A percentile compares a stretch with the other conserved stretches of the same genome.
Conservation (phyloP, 805 yeast genomes). For the Saccharomycopsis olivae region DNA sequence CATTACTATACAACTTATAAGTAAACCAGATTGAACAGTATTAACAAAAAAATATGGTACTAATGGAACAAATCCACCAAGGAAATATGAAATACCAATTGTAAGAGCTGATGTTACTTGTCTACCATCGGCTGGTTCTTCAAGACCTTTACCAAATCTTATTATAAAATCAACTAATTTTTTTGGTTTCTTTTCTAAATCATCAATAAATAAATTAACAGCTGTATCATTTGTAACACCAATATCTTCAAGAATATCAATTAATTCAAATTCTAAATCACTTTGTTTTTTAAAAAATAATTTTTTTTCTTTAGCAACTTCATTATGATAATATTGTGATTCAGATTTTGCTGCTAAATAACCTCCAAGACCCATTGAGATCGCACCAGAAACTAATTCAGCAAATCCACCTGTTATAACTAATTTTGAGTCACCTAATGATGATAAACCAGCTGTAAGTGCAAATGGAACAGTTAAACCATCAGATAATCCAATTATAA, state of each 20-base stretch:
- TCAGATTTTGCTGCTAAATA: slow-evolving; percentile 91
- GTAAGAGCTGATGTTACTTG: slow-evolving; percentile 82
- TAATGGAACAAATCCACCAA: slow-evolving; percentile 89
- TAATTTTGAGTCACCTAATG: slow-evolving; percentile 78
- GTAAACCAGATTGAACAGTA: slow-evolving; percentile 68
- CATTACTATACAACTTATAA: slow-evolving; percentile 73
- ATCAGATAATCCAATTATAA: slow-evolving; percentile 88
- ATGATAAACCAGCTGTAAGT: slow-evolving; percentile 87
- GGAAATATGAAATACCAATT: slow-evolving; percentile 78
- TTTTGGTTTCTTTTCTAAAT: slow-evolving; percentile 68
- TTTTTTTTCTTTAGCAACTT: slow-evolving; percentile 61
- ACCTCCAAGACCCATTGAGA: slow-evolving; percentile 97
- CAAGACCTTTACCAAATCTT: slow-evolving; percentile 83
- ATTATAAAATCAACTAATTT: slow-evolving; percentile 79
- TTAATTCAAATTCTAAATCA: slow-evolving; percentile 63
- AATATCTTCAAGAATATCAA: slow-evolving; percentile 68
- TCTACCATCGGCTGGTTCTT: slow-evolving; percentile 90
- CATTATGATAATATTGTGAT: slow-evolving; percentile 59
- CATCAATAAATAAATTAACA: slow-evolving; percentile 60
- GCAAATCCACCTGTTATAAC: slow-evolving; percentile 98
- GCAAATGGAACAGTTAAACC: slow-evolving; percentile 99
- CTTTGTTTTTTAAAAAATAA: slow-evolving; percentile 57
- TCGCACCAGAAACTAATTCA: slow-evolving; percentile 92
- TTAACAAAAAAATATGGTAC: slow-evolving; percentile 80
- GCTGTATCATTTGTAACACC: slow-evolving; percentile 58